Evolutionary conservation across 345 rosid species (phyloP), one percentile per base, ranked within the genome.

Genomic region (Atalantia buxifolia): DNA sequence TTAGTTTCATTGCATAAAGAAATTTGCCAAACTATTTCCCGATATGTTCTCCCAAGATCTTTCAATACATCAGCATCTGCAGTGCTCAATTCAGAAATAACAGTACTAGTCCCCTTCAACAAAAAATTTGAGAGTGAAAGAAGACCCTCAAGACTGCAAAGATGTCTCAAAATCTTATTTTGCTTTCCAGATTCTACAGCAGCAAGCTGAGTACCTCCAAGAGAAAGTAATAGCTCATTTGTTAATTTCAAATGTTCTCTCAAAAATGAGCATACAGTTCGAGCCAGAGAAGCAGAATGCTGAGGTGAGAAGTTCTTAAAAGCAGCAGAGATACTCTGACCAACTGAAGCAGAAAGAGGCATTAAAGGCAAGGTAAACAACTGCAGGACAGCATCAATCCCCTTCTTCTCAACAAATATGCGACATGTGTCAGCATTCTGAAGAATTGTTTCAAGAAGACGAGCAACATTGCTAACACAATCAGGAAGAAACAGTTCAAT

Each of bases 371-470:
- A 86, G 61, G 91, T 81, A 82, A 93, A 85, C 78, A 95, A 82
- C 87, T 85, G 90, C 79, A 95, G 79, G 78, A 92, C 92, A 78
- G 90, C 89, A 88, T 95, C 97, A 74, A 92, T 88, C 66, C 99
- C 99, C 84, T 91, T 93, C 88, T 90, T 95, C 88, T 95, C 98
- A 79, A 95, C 91, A 89, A 95, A 95, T 59, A 92, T 84, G 61
- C 93, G 93, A 61, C 98, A 95, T 35, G 94, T 92, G 78, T 93
- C 98, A 35, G 97, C 96, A 88, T 95, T 93, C 86, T 95, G 98
- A 86, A 95, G 97, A 81, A 95, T 85, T 64, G 97, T 89, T 82
- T 95, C 99, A 79, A 95, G 93, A 80, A 95, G 97, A 62, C 92
- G 96, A 75, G 96, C 92, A 81, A 81, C 89, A 87, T 95, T 92